Percentiles rank a stretch among this genome's conserved stretches.
Evolutionary conservation across 345 rosid genomes (phyloP).

Genomic region (Dipteronia dyeriana): DNA sequence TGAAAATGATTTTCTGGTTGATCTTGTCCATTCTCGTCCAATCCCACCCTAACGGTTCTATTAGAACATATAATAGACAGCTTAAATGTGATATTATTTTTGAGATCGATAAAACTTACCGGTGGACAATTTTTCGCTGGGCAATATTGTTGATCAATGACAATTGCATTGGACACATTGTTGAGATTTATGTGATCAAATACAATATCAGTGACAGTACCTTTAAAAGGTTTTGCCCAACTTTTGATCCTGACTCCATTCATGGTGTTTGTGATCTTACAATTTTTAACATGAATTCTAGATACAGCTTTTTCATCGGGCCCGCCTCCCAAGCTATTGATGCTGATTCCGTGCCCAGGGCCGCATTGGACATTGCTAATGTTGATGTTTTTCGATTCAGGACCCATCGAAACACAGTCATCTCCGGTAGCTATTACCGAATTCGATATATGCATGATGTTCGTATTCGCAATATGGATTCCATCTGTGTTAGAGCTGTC

Average conservation of each 20-base stretch:
- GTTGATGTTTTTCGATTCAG: conserved; percentile 11
- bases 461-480: conserved; percentile 24
- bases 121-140: neutral
- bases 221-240: neutral
- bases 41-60: too few species aligned
- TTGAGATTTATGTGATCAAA: neutral
- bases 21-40: too few species aligned
- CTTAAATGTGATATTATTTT: too few species aligned
- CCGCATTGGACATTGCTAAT: conserved; percentile 27
- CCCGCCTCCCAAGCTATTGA: neutral
- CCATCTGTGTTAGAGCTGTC: conserved; percentile 34
- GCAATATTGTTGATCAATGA: conserved; percentile 13
- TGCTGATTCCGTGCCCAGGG: conserved; percentile 37
- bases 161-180: neutral
- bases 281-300: conserved; percentile 1
- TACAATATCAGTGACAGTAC: neutral
- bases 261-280: neutral
- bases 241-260: conserved; percentile 9
- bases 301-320: neutral
- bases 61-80: too few species aligned
- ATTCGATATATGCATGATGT: conserved; percentile 16
- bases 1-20: too few species aligned
- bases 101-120: neutral
- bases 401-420: conserved; percentile 36
- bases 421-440: conserved; percentile 31